Evolutionary conservation across 192 early-diverging fungal genomes (phyloP), one percentile per base, ranked within the genome.

Genomic region (Gaertneriomyces sp.): DNA sequence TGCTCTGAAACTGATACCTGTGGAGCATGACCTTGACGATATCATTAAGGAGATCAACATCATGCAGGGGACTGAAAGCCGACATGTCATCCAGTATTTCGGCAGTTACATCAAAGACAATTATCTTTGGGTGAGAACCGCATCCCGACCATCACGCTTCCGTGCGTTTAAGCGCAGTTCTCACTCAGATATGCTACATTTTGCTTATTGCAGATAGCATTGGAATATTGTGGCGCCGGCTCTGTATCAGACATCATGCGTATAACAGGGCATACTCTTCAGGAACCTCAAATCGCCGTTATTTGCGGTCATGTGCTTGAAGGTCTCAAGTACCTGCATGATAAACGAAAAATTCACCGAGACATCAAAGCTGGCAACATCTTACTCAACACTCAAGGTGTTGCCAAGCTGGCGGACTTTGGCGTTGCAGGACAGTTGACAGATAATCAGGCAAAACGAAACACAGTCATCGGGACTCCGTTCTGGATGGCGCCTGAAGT

Each of bases 301-400:
- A 71, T 86, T 7, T 79, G 80, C 55, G n/a, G 63, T 11, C 62
- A 81, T 43, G 74, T 80, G 1, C 72, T 86, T 7, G 41, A 81
- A 25, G 86, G 86, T 0, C 63, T 87, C 49, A 70, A 62, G 39
- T 85, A 85, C 60, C 72, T 87, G 66, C 86, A 87, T 61, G 66
- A 61, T 38, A 56, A 69, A 42, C 60, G 80, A 19, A 87, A 86
- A 55, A 86, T 87, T 52, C 86, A 87, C 62, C 69, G 86, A 9
- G 86, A 87, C 63, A 84, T 87, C 50, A 87, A 87, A 63, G 84
- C 83, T 33, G 83, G 79, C 39, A 86, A 86, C 53, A 81, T 86
- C 6, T 58, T 86, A 11, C 61, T 86, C 7, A 82, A 77, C 45
- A 55, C 47, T 12, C 66, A 74, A 42, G 82, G 84, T 9, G 78